Evolutionary conservation across 768 basidiomycete species (phyloP).

Genomic region (Saitozyma sp.): DNA sequence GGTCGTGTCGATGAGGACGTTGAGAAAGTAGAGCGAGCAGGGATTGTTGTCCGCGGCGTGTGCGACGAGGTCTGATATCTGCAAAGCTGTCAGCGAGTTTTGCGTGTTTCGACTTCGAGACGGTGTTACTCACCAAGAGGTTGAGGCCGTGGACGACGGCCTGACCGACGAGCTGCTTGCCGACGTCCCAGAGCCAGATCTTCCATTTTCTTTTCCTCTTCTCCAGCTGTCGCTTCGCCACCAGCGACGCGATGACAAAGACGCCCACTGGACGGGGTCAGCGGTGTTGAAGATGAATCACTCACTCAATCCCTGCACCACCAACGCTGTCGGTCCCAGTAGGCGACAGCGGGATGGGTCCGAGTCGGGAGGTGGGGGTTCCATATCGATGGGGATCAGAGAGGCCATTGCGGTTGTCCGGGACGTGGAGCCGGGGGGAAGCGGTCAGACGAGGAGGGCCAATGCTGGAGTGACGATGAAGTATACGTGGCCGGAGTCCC

Average conservation of each 20-base stretch:
- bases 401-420: not conserved
- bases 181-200: conserved; percentile 94
- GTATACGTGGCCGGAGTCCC: too few species aligned
- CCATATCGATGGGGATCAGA: not conserved
- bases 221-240: conserved; percentile 87
- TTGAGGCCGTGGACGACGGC: conserved; percentile 46
- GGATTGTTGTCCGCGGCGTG: conserved; percentile 70
- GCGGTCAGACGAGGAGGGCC: too few species aligned
- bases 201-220: conserved; percentile 81
- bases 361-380: conserved; percentile 20
- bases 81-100: conserved; percentile 48
- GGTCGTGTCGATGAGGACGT: conserved; percentile 88
- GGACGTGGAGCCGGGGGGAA: too few species aligned
- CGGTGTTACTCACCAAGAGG: conserved; percentile 31
- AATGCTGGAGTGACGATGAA: too few species aligned
- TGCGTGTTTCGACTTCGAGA: conserved; percentile 56
- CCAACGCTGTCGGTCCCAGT: conserved; percentile 46
- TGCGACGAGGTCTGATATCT: conserved; percentile 76
- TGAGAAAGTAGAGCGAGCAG: conserved; percentile 81
- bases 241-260: conserved; percentile 79
- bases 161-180: conserved; percentile 77
- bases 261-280: conserved; percentile 82
- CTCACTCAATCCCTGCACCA: conserved; percentile 48
- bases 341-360: conserved; percentile 42
- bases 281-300: conserved; percentile 45